Evolutionary conservation across 1,139 yeast species (phyloP).

Genomic region (Candida sp.): DNA sequence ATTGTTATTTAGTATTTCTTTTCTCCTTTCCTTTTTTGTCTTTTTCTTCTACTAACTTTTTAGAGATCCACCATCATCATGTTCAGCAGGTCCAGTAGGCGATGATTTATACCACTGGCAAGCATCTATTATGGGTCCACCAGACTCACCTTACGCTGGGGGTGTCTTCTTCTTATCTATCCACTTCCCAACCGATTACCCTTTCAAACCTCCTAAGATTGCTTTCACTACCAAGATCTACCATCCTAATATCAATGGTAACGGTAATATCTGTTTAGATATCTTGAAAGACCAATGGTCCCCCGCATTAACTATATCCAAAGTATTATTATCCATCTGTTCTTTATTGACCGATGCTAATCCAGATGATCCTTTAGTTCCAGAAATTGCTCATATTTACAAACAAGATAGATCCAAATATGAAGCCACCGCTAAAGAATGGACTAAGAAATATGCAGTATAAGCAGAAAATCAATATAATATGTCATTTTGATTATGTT

Average conservation of each 20-base stretch:
- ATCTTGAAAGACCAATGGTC: slow-evolving; percentile 90
- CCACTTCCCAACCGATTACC: slow-evolving; percentile 94
- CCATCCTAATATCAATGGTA: slow-evolving; percentile 88
- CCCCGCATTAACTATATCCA: slow-evolving; percentile 86
- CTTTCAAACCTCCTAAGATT: slow-evolving; percentile 92
- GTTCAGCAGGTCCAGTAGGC: slow-evolving; percentile 99
- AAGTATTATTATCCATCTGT: slow-evolving; percentile 84
- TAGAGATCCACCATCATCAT: slow-evolving; percentile 98
- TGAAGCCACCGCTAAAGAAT: slow-evolving; percentile 97
- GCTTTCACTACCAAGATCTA: slow-evolving; percentile 87
- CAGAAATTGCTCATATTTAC: slow-evolving; percentile 96
- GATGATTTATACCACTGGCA: slow-evolving; percentile 97
- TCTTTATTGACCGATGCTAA: slow-evolving; percentile 95
- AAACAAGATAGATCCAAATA: slow-evolving; percentile 93
- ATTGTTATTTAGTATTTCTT: not conserved
- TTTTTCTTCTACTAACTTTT: slow-evolving; percentile 2
- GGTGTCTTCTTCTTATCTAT: slow-evolving; percentile 90
- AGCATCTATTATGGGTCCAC: slow-evolving; percentile 95
- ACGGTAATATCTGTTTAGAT: slow-evolving; percentile 85
- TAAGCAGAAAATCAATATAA: slow-evolving; percentile 20
- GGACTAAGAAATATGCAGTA: slow-evolving; percentile 98
- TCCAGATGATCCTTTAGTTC: slow-evolving; percentile 98
- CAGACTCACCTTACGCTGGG: slow-evolving; percentile 91
- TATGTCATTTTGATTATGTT: too few species aligned
- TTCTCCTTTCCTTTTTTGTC: not conserved